These are phyloP conservation scores for Ceratocystis alfenasii DNA, from an alignment of 2,329 filamentous ascomycete genomes.

Conservation along the genomic window DNA sequence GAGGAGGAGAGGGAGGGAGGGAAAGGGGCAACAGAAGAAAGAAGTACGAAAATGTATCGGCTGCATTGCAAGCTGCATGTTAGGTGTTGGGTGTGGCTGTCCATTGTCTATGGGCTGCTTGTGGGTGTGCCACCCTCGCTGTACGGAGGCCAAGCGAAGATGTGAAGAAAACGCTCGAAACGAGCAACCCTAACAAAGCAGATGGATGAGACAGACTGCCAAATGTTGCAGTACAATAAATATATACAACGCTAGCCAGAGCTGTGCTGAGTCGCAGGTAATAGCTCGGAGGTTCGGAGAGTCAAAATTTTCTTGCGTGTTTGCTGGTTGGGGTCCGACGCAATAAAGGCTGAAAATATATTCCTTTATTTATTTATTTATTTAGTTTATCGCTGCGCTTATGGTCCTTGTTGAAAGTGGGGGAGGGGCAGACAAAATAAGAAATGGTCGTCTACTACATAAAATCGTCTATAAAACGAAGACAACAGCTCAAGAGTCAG, in stretches of 20 bases:
- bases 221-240: neutral
- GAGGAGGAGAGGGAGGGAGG: neutral
- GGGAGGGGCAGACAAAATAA: slow-evolving; percentile 7
- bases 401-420: neutral
- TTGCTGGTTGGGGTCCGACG: neutral
- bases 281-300: slow-evolving; percentile 18
- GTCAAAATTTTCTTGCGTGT: neutral
- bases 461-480: neutral
- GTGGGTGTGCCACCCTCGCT: no score
- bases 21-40: neutral
- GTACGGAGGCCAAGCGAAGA: no score
- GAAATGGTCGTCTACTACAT: no score
- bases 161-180: no score
- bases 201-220: neutral
- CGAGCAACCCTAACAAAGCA: no score
- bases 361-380: neutral
- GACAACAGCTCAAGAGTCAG: neutral
- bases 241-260: no score
- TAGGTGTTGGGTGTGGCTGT: neutral
- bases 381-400: neutral
- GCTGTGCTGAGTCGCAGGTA: neutral
- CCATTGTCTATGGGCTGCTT: no score
- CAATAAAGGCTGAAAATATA: neutral
- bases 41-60: no score
- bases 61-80: neutral